Percentiles rank a stretch among this genome's conserved stretches.
phyloP scores from a whole-genome alignment of 2,329 filamentous ascomycete species.

The Exophiala aquamarina region DNA sequence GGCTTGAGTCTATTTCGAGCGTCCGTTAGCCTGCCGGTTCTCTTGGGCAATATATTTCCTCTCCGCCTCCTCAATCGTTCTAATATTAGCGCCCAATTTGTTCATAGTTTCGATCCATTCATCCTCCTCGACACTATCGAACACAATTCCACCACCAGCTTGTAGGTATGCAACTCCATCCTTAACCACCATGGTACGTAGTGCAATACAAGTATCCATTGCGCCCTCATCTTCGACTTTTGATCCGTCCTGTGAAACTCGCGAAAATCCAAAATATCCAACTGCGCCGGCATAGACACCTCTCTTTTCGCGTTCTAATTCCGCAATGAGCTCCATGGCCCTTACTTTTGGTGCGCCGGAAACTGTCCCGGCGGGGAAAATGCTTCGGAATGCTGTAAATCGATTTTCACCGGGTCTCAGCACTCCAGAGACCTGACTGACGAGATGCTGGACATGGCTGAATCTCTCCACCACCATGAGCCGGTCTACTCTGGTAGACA shows the following conservation, averaged over 20 bases:
- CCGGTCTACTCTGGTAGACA: conserved; percentile 84
- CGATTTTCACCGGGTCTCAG: conserved; percentile 78
- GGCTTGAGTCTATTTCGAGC: conserved; percentile 11
- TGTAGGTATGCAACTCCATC: conserved; percentile 90
- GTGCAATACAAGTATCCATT: conserved; percentile 83
- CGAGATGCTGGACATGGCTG: conserved; percentile 94
- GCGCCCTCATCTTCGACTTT: conserved; percentile 67
- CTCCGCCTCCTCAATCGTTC: conserved; percentile 83
- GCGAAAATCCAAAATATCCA: conserved; percentile 90
- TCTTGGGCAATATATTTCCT: conserved; percentile 57
- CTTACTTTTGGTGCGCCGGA: conserved; percentile 93
- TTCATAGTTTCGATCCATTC: conserved; percentile 98
- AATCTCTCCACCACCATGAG: conserved; percentile 95
- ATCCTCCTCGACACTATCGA: conserved; percentile 85
- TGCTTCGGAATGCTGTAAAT: conserved; percentile 93
- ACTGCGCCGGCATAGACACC: conserved; percentile 95
- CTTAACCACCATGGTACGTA: conserved; percentile 93
- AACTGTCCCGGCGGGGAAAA: conserved; percentile 95
- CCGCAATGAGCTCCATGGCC: conserved; percentile 95
- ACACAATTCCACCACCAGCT: conserved; percentile 82
- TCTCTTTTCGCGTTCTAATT: conserved; percentile 89
- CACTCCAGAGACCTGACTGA: conserved; percentile 92
- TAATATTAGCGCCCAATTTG: conserved; percentile 87
- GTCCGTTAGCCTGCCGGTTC: conserved; percentile 20
- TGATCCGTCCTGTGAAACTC: conserved; percentile 63